phyloP scores from a whole-genome alignment of 2,329 filamentous ascomycete species.

The Xylaria sp. region DNA sequence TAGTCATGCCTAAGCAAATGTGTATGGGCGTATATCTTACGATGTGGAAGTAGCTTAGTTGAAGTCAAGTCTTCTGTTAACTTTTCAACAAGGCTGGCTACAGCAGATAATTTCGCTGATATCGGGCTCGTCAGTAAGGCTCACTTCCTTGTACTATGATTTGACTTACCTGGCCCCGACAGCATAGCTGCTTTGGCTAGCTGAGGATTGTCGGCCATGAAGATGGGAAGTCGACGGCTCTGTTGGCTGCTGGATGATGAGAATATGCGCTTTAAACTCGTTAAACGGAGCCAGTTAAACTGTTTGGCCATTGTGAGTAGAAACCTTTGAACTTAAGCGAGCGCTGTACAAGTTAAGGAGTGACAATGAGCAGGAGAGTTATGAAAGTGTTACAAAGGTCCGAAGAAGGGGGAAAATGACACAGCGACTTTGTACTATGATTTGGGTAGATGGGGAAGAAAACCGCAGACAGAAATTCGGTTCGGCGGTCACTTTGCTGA shows the following conservation, averaged over 20 bases:
- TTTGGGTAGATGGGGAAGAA: not conserved
- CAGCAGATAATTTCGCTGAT: slow-evolving; percentile 73
- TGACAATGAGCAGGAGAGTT: not conserved
- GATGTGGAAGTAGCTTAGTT: slow-evolving; percentile 65
- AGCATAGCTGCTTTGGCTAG: slow-evolving; percentile 38
- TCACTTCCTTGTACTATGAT: not conserved
- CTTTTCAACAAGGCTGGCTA: slow-evolving; percentile 70
- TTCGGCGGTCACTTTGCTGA: not conserved
- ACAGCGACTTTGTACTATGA: not conserved
- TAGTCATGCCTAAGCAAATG: slow-evolving; percentile 19
- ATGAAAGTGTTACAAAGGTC: not conserved
- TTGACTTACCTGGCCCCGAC: slow-evolving; percentile 56
- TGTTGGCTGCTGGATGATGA: slow-evolving; percentile 30
- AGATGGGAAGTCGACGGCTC: slow-evolving; percentile 5
- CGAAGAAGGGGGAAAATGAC: not conserved
- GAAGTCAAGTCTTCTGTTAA: slow-evolving; percentile 71
- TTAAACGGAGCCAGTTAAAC: slow-evolving; percentile 20
- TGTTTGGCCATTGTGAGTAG: slow-evolving; percentile 40
- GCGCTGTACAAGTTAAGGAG: not conserved
- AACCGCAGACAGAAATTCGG: not conserved
- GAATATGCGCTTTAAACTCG: slow-evolving; percentile 36
- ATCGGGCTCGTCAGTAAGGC: slow-evolving; percentile 27
- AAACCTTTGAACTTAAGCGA: not conserved
- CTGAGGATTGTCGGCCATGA: slow-evolving; percentile 39
- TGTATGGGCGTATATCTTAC: slow-evolving; percentile 57